Evolutionary conservation across 345 rosid species (phyloP).

Genomic region (Lagerstroemia speciosa): DNA sequence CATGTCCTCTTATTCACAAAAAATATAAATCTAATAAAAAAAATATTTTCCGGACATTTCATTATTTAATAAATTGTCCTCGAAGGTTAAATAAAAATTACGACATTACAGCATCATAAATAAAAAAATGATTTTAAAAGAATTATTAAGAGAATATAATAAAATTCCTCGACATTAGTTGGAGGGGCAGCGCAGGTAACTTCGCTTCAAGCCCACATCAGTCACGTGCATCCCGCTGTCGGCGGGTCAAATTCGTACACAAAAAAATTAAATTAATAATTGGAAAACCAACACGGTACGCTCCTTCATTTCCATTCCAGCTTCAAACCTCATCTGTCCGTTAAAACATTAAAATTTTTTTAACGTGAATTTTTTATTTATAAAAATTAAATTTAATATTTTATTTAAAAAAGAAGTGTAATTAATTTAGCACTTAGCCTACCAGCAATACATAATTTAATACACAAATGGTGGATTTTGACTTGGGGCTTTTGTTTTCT

Average conservation of each 20-base stretch:
- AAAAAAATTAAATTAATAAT: background rate
- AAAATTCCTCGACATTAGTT: background rate
- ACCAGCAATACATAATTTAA: background rate
- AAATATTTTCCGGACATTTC: no score
- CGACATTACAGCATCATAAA: no score
- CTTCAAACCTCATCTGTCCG: no score
- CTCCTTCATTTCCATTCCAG: background rate
- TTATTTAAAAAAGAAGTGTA: background rate
- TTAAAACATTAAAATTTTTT: no score
- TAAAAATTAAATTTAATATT: background rate
- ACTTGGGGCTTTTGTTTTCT: background rate
- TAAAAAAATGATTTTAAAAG: background rate
- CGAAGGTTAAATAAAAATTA: no score
- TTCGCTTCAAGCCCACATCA: background rate
- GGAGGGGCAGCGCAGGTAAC: background rate
- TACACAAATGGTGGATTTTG: conserved; percentile 1
- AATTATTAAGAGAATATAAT: background rate
- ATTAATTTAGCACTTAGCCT: background rate
- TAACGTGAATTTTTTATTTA: background rate
- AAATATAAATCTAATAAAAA: no score
- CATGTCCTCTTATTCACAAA: no score
- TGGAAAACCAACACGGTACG: background rate
- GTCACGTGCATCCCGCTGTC: conserved; percentile 10
- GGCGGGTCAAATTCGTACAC: conserved; percentile 3
- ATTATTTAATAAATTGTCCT: no score